These are phyloP conservation scores for Mycena pura DNA, from an alignment of 768 basidiomycete species.

Conservation along the genomic window DNA sequence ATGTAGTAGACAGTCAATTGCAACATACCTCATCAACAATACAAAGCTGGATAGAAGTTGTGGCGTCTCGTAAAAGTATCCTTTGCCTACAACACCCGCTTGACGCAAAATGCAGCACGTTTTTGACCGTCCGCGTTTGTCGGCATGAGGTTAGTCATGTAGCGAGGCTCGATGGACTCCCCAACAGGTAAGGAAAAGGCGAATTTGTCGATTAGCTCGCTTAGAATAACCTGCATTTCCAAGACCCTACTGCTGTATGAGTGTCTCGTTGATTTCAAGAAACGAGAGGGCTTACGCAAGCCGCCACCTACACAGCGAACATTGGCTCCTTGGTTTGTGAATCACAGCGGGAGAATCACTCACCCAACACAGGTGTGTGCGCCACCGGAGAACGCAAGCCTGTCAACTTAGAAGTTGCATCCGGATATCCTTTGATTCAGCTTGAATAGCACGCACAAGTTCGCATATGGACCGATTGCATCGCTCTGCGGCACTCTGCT, in stretches of 20 bases:
- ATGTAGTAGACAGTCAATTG: too few relatives aligned
- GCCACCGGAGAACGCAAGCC: conserved; percentile 18
- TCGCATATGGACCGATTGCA: conserved; percentile 30
- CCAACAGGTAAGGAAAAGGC: conserved; percentile 42
- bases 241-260: conserved; percentile 30
- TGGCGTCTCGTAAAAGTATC: conserved; percentile 4
- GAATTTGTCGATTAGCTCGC: conserved; percentile 46
- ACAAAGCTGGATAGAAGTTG: conserved; percentile 12
- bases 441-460: conserved; percentile 27
- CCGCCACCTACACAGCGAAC: conserved; percentile 21
- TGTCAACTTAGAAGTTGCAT: conserved; percentile 5
- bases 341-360: conserved; percentile 6
- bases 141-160: conserved; percentile 16
- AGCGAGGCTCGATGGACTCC: conserved; percentile 12
- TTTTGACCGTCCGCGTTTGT: conserved; percentile 13
- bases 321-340: not conserved
- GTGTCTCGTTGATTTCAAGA: conserved; percentile 1
- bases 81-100: conserved; percentile 18
- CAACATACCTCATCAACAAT: too few relatives aligned
- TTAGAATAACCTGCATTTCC: conserved; percentile 52
- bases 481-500: conserved; percentile 35
- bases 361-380: conserved; percentile 25
- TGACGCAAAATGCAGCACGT: conserved; percentile 16
- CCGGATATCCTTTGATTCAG: conserved; percentile 15
- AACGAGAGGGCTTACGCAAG: conserved; percentile 25